Base-by-base conservation (phyloP, 306 rosid genomes). In the Trifolium fragiferum region DNA sequence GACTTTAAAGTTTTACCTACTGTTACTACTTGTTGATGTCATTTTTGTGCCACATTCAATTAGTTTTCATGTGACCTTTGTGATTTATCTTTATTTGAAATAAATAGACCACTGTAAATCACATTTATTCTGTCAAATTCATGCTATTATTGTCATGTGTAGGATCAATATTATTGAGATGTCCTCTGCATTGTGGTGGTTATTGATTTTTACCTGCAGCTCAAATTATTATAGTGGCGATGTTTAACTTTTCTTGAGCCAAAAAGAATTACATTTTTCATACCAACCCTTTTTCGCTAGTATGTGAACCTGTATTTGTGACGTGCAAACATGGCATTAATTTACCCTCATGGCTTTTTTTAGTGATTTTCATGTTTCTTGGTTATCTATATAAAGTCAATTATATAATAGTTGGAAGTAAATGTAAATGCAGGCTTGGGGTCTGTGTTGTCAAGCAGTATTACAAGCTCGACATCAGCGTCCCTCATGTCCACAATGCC, bases 401-500 rank as follows among this genome's bases (percentile, higher is more conserved):
- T 70, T 62, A 30, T 60, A 19, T n/a, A 51, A 23, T 62, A 33
- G 68, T 41, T 57, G 69, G 73, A 57, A 61, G 76, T 75, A 72
- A 69, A 72, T 19, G 50, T 67, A 33, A 78, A 66, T 81, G 74
- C 90, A 93, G 98, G 98, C 57, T 46, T 85, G 20, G 96, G 98
- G 72, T 89, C 96, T 38, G 69, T 88, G 49, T 65, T 89, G 86
- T 90, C 98, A 76, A 89, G 96, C 76, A 90, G 93, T 74, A 85
- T 89, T 74, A 81, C 87, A 33, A 90, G 98, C 88, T 90, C 97
- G 30, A 87, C 96, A 49, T 90, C 98, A 3, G 81, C 86, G 75
- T 93, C 98, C 58, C 83, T 89, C 78, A 86, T 90, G 80, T 90
- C 98, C 74, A 81, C 90, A 73, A 87, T 89, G 96, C 88, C 98